Percentiles rank a stretch among this genome's conserved stretches.
These are phyloP conservation scores for Remersonia thermophila DNA, from an alignment of 2,329 filamentous ascomycete species.

Conservation along the genomic window DNA sequence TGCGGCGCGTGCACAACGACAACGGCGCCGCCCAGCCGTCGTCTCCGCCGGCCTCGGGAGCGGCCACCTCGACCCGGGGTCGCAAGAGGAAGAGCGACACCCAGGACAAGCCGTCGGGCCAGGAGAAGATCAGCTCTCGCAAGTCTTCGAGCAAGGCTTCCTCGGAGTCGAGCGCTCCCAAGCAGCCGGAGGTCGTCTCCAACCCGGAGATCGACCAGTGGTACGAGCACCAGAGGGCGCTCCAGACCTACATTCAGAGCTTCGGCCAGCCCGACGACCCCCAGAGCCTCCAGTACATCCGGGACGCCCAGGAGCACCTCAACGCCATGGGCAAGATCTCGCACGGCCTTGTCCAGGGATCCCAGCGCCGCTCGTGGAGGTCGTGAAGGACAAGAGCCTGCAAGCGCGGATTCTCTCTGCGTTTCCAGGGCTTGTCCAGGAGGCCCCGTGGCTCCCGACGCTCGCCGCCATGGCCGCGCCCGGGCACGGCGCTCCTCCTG, in stretches of 20 bases:
- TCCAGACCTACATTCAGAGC: conserved; percentile 45
- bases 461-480: too few species aligned
- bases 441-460: too few species aligned
- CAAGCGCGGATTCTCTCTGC: background rate
- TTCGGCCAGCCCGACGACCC: conserved; percentile 38
- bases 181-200: conserved; percentile 13
- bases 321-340: conserved; percentile 40
- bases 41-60: conserved; percentile 29
- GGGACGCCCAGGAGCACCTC: conserved; percentile 37
- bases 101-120: conserved; percentile 23
- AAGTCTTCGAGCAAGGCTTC: conserved; percentile 31
- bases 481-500: too few species aligned
- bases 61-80: conserved; percentile 29
- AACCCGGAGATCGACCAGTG: conserved; percentile 32
- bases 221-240: conserved; percentile 50
- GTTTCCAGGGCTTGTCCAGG: too few species aligned
- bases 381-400: conserved; percentile 20
- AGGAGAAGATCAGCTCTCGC: conserved; percentile 29
- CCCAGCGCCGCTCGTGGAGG: conserved; percentile 25
- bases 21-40: conserved; percentile 18
- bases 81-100: conserved; percentile 47
- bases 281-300: conserved; percentile 42
- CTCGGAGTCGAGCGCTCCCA: conserved; percentile 17
- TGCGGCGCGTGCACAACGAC: conserved; percentile 82
- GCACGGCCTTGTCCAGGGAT: conserved; percentile 24